Conservation (phyloP, 73 alveolate genomes). For the Paramecium pentaurelia region DNA sequence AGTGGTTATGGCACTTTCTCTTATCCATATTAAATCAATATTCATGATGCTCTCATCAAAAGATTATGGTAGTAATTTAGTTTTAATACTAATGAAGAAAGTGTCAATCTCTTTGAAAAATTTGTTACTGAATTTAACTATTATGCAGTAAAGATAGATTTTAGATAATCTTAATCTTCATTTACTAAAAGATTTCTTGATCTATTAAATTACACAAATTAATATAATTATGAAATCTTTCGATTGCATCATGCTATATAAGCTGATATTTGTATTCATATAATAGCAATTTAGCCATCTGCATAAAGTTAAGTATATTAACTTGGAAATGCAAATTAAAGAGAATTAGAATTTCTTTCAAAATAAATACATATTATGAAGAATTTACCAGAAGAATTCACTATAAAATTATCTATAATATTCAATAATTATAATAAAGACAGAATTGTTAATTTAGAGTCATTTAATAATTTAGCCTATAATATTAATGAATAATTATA, state of each 20-base stretch:
- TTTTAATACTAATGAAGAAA: not conserved
- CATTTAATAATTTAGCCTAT: not conserved
- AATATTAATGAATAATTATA: not conserved
- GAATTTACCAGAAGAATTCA: not conserved
- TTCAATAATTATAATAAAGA: not conserved
- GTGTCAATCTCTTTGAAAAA: not conserved
- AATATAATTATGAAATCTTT: not conserved
- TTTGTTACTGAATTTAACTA: not conserved
- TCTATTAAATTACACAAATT: not conserved
- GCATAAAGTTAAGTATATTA: not conserved
- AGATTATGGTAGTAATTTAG: not conserved
- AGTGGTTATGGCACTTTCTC: constrained; percentile 43
- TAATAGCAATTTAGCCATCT: not conserved
- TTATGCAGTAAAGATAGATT: not conserved
- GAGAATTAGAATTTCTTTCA: not conserved
- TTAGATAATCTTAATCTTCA: not conserved
- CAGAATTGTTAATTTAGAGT: not conserved
- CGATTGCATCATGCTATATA: not conserved
- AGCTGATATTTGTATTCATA: not conserved
- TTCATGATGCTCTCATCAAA: constrained; percentile 25
- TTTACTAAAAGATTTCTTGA: not conserved
- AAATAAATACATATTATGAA: not conserved
- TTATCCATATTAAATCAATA: constrained; percentile 2
- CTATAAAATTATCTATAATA: not conserved
- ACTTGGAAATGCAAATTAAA: not conserved